These are phyloP conservation scores for Alternaria postmessia DNA, from an alignment of 2,329 filamentous ascomycete genomes.

Conservation along the genomic window DNA sequence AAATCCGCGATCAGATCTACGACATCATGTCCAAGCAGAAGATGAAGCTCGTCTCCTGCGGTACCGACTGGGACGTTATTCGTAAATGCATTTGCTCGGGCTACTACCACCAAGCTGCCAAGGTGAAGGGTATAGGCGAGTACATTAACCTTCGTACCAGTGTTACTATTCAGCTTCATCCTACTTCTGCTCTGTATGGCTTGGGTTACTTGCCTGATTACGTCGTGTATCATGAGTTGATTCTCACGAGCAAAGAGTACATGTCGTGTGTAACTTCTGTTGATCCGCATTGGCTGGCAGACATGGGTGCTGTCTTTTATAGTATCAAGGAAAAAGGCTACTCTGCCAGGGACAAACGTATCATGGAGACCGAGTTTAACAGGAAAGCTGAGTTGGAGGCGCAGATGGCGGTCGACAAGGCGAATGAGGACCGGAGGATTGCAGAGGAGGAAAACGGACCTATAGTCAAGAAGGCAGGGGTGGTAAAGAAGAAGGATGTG, in stretches of 20 bases:
- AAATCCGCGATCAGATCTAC: constrained; percentile 90
- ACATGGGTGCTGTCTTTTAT: constrained; percentile 96
- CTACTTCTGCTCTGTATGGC: constrained; percentile 91
- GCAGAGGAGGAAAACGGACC: constrained; percentile 47
- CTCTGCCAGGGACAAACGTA: constrained; percentile 81
- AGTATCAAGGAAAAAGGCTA: constrained; percentile 98
- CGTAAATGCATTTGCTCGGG: constrained; percentile 96
- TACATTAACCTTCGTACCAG: constrained; percentile 96
- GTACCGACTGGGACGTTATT: constrained; percentile 96
- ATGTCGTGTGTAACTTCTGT: constrained; percentile 97
- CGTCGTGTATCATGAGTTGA: constrained; percentile 96
- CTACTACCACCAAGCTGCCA: constrained; percentile 97
- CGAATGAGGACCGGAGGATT: constrained; percentile 66
- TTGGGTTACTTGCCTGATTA: constrained; percentile 95
- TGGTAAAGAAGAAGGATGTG: constrained; percentile 41
- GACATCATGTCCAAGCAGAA: constrained; percentile 96
- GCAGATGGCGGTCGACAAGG: constrained; percentile 88
- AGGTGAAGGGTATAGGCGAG: constrained; percentile 94
- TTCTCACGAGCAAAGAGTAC: constrained; percentile 96
- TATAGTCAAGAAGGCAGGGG: constrained; percentile 33
- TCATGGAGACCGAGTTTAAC: constrained; percentile 93
- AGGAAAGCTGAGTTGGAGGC: constrained; percentile 90
- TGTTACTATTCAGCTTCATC: constrained; percentile 92
- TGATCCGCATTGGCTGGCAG: constrained; percentile 96
- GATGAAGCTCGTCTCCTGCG: constrained; percentile 85